Conservation (phyloP, 164 flowering plant species). For the Umbellularia californica region DNA sequence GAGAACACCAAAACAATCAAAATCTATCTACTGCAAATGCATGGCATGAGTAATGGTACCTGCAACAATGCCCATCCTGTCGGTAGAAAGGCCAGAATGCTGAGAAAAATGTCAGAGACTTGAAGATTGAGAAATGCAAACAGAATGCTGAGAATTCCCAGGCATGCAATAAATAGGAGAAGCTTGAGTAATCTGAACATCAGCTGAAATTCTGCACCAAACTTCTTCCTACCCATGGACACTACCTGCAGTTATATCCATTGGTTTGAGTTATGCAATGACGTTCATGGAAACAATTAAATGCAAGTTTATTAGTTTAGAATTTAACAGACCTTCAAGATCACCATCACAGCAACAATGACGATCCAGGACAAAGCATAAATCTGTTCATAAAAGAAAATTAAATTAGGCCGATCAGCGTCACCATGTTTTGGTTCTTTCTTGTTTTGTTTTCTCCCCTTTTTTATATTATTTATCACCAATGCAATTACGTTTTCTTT, state of each 20-base stretch:
- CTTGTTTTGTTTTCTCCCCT: neutral
- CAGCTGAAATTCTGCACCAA: constrained; percentile 97
- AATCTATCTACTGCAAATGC: neutral
- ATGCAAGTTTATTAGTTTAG: constrained; percentile 2
- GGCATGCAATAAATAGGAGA: constrained; percentile 57
- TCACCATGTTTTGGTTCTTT: neutral
- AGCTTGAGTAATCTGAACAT: constrained; percentile 89
- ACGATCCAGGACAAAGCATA: constrained; percentile 96
- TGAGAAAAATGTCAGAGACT: constrained; percentile 77
- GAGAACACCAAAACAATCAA: neutral
- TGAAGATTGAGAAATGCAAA: constrained; percentile 67
- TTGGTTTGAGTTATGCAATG: neutral
- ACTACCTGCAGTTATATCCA: constrained; percentile 54
- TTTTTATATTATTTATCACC: no score
- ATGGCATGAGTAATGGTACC: constrained; percentile 27
- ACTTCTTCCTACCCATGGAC: constrained; percentile 88
- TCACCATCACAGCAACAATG: constrained; percentile 72
- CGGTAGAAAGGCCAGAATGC: constrained; percentile 87
- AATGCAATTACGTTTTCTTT: no score
- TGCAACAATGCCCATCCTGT: constrained; percentile 96
- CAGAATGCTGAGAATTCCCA: constrained; percentile 48
- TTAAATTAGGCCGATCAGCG: neutral
- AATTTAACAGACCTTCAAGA: constrained; percentile 65
- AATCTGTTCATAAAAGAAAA: constrained; percentile 44
- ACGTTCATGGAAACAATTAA: neutral